Evolutionary conservation across 768 basidiomycete species (phyloP).

Genomic region (Trametes elegans): DNA sequence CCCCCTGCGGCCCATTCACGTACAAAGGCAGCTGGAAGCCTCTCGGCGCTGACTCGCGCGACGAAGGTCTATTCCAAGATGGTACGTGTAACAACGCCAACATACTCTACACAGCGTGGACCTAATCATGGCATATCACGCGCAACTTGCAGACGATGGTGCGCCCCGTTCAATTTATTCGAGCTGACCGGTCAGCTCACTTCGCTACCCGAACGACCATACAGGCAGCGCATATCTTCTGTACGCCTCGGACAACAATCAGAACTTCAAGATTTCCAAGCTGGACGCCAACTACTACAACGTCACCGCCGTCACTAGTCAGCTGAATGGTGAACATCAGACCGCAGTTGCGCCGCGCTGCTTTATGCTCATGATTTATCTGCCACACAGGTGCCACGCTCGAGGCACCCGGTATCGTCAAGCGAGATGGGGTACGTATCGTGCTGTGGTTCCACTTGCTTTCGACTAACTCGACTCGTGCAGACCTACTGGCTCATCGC

Average conservation of each 20-base stretch:
- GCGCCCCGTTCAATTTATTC: background rate
- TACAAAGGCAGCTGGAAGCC: conserved; percentile 56
- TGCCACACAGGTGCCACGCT: conserved; percentile 48
- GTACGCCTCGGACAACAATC: conserved; percentile 67
- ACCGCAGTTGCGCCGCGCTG: background rate
- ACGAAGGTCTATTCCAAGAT: conserved; percentile 58
- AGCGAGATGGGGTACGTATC: conserved; percentile 46
- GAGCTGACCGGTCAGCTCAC: background rate
- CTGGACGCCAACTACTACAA: conserved; percentile 60
- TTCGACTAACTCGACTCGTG: background rate
- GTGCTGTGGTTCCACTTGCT: background rate
- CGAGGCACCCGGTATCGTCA: conserved; percentile 61
- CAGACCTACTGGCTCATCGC: conserved; percentile 58
- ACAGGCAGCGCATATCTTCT: conserved; percentile 51
- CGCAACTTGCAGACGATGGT: background rate
- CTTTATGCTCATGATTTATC: background rate
- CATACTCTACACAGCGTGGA: background rate
- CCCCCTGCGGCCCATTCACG: conserved; percentile 60
- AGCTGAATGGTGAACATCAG: conserved; percentile 39
- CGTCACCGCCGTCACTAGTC: conserved; percentile 45
- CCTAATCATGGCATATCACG: background rate
- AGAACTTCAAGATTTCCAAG: conserved; percentile 63
- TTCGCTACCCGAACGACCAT: no score
- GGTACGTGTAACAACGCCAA: conserved; percentile 30
- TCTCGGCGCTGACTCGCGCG: conserved; percentile 56